Percentiles rank a stretch among this genome's conserved stretches.
These are phyloP conservation scores for Naumovozyma castellii DNA, from an alignment of 805 yeast genomes.

Conservation along the genomic window DNA sequence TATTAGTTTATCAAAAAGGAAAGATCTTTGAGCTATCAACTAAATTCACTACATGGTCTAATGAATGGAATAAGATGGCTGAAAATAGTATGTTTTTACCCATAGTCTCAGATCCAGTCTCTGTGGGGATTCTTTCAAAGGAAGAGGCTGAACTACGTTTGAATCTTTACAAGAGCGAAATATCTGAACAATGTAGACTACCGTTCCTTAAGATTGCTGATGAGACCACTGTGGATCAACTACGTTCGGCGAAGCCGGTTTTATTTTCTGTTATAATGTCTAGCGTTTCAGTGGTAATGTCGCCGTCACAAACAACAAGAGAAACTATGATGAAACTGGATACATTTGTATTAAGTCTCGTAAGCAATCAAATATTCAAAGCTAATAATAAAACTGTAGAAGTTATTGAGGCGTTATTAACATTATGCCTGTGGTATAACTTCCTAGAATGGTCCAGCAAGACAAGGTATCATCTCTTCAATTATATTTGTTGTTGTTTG, in stretches of 20 bases:
- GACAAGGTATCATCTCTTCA: constrained; percentile 65
- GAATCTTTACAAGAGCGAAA: constrained; percentile 36
- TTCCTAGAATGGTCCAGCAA: constrained; percentile 75
- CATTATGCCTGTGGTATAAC: constrained; percentile 71
- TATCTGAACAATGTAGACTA: constrained; percentile 35
- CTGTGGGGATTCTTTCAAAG: constrained; percentile 45
- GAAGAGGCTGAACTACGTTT: constrained; percentile 53
- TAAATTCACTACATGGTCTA: constrained; percentile 33
- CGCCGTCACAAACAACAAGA: constrained; percentile 23
- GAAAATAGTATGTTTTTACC: constrained; percentile 36
- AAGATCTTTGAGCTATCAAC: constrained; percentile 36
- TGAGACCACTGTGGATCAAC: constrained; percentile 35
- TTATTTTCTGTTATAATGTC: constrained; percentile 59
- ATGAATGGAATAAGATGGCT: constrained; percentile 39
- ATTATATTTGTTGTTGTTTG: constrained; percentile 54
- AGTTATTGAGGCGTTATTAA: constrained; percentile 49
- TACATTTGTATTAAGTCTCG: constrained; percentile 40
- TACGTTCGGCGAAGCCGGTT: constrained; percentile 47
- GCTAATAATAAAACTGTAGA: constrained; percentile 65
- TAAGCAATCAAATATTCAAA: constrained; percentile 52
- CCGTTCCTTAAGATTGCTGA: constrained; percentile 52
- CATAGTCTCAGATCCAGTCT: constrained; percentile 42
- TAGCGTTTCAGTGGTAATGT: constrained; percentile 40
- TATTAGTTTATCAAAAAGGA: constrained; percentile 19
- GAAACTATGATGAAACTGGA: constrained; percentile 42